Percentiles rank a stretch among this genome's conserved stretches.
These are phyloP conservation scores for Colletotrichum ledebouriae DNA, from an alignment of 2,329 filamentous ascomycete species.

Conservation along the genomic window DNA sequence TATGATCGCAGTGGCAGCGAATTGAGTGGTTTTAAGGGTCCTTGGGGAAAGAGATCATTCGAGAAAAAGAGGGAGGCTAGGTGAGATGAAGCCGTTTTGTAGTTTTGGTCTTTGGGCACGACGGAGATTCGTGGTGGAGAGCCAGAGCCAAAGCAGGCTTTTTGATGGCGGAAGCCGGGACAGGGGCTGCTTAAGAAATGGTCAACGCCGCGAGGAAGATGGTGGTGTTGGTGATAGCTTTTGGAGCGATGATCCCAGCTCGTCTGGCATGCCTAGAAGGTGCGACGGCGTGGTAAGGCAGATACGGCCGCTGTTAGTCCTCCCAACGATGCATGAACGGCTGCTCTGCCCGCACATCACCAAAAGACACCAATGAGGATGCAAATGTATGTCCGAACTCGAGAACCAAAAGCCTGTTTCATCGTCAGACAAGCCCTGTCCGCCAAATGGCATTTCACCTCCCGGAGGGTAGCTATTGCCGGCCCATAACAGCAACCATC, in stretches of 20 bases:
- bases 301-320: constrained; percentile 35
- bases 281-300: constrained; percentile 23
- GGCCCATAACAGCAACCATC: constrained; percentile 34
- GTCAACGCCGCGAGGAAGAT: constrained; percentile 21
- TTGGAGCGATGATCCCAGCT: constrained; percentile 41
- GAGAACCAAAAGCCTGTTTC: constrained; percentile 38
- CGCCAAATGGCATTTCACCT: neutral
- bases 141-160: constrained; percentile 39
- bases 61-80: constrained; percentile 17
- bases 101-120: constrained; percentile 28
- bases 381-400: constrained; percentile 18
- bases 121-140: constrained; percentile 26
- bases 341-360: constrained; percentile 26
- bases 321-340: constrained; percentile 16
- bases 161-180: constrained; percentile 28
- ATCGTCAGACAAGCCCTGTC: constrained; percentile 18
- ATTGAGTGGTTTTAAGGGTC: constrained; percentile 26
- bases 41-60: constrained; percentile 13
- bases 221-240: constrained; percentile 37
- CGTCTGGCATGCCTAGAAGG: constrained; percentile 14
- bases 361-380: constrained; percentile 26
- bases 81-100: constrained; percentile 36
- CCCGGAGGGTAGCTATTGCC: constrained; percentile 1
- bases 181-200: constrained; percentile 22
- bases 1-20: constrained; percentile 10